These are phyloP conservation scores for Mortierella antarctica DNA, from an alignment of 192 early-diverging fungal genomes.

Conservation along the genomic window DNA sequence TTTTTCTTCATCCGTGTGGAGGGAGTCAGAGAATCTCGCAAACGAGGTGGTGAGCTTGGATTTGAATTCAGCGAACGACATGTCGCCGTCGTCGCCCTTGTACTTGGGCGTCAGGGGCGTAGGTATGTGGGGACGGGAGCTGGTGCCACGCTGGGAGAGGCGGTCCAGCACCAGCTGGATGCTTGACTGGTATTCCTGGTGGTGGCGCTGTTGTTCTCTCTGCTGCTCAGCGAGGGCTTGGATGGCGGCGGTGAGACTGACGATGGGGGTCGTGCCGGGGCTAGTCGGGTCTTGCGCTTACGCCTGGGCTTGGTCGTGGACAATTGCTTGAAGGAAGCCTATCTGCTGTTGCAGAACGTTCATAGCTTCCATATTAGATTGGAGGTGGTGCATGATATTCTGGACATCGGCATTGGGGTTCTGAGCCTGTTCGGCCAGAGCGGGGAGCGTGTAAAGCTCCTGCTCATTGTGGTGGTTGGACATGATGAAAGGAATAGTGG, in stretches of 20 bases:
- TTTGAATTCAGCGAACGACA: slow-evolving; percentile 7
- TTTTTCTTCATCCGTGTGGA: neutral
- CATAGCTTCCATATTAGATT: neutral
- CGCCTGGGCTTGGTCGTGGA: too few species aligned
- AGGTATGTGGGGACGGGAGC: neutral
- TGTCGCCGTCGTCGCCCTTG: slow-evolving; percentile 1
- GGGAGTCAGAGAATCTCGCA: neutral
- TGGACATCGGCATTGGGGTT: neutral
- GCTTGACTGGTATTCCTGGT: neutral
- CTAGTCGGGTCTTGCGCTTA: neutral
- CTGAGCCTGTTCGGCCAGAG: neutral
- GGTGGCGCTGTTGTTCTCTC: neutral
- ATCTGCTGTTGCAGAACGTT: neutral
- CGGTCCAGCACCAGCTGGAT: neutral
- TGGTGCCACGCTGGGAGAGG: too few species aligned
- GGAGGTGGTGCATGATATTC: neutral
- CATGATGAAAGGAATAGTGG: neutral
- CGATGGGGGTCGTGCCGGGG: neutral
- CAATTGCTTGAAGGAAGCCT: neutral
- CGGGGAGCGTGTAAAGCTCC: neutral
- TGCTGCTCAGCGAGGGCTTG: neutral
- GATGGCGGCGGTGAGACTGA: neutral
- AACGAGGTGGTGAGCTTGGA: neutral
- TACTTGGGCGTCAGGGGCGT: slow-evolving; percentile 2
- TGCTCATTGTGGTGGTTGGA: neutral